These are phyloP conservation scores for Hypoxylon sp. DNA, from an alignment of 2,329 filamentous ascomycete species.

Conservation along the genomic window DNA sequence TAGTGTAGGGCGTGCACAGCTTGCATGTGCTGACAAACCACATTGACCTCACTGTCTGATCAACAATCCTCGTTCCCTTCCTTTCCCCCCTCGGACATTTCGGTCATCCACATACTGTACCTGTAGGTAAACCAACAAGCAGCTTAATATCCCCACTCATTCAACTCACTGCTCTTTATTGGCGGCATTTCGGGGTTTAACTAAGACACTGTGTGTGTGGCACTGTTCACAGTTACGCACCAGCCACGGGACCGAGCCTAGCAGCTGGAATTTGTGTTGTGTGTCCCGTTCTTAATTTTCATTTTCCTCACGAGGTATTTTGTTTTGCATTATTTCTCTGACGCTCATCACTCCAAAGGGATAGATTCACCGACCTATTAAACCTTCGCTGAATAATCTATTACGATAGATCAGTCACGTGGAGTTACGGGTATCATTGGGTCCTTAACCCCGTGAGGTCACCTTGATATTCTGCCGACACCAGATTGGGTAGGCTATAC, in stretches of 20 bases:
- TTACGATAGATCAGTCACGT: slow-evolving; percentile 45
- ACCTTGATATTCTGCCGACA: slow-evolving; percentile 42
- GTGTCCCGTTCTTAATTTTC: slow-evolving; percentile 18
- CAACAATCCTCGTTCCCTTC: slow-evolving; percentile 21
- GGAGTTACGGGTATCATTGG: slow-evolving; percentile 42
- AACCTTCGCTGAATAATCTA: slow-evolving; percentile 41
- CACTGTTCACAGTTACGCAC: slow-evolving; percentile 30
- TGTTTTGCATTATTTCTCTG: slow-evolving; percentile 21
- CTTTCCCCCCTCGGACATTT: slow-evolving; percentile 38
- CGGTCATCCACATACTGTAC: slow-evolving; percentile 33
- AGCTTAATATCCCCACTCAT: slow-evolving; percentile 25
- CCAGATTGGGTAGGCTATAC: slow-evolving; percentile 41
- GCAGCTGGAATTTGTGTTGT: background rate
- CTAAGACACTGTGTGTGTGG: slow-evolving; percentile 36
- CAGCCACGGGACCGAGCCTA: slow-evolving; percentile 41
- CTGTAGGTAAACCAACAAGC: slow-evolving; percentile 25
- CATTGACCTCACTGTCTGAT: slow-evolving; percentile 29
- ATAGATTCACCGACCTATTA: slow-evolving; percentile 9
- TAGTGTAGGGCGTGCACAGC: slow-evolving; percentile 38
- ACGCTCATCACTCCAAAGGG: slow-evolving; percentile 18
- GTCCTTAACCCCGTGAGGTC: slow-evolving; percentile 40
- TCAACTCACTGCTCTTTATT: slow-evolving; percentile 29
- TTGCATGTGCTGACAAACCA: slow-evolving; percentile 44
- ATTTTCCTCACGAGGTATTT: slow-evolving; percentile 25
- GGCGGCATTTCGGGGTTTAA: slow-evolving; percentile 18